Evolutionary conservation across 768 basidiomycete species (phyloP).

Genomic region (Mycena rebaudengoi): DNA sequence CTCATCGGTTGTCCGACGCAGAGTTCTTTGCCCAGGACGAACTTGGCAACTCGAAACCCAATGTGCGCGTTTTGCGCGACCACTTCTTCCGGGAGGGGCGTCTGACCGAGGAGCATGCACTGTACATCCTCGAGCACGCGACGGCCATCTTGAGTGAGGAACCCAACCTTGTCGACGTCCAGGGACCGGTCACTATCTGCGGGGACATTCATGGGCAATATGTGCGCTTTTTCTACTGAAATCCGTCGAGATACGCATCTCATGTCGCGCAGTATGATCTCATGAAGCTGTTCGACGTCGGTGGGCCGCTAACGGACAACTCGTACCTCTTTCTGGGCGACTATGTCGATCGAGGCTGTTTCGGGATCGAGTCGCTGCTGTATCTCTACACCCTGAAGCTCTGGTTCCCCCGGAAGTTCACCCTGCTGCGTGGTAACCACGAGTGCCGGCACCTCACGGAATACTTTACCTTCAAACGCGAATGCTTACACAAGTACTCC

Average conservation of each 20-base stretch:
- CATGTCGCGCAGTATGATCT: constrained; percentile 80
- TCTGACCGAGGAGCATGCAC: constrained; percentile 83
- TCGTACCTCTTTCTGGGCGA: constrained; percentile 95
- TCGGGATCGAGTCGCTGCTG: constrained; percentile 88
- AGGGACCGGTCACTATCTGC: constrained; percentile 93
- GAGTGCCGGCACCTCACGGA: constrained; percentile 97
- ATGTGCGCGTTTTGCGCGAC: constrained; percentile 66
- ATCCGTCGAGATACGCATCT: not conserved
- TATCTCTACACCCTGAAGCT: constrained; percentile 96
- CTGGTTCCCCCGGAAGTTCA: constrained; percentile 83
- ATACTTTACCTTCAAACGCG: constrained; percentile 98
- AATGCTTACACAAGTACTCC: constrained; percentile 95
- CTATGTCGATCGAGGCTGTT: constrained; percentile 97
- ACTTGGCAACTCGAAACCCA: constrained; percentile 26
- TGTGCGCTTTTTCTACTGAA: constrained; percentile 52
- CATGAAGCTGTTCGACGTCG: constrained; percentile 97
- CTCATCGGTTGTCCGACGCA: constrained; percentile 21
- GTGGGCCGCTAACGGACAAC: constrained; percentile 83
- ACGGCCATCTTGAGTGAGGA: constrained; percentile 76
- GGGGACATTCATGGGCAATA: constrained; percentile 99
- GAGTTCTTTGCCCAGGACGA: constrained; percentile 29
- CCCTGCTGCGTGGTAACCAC: constrained; percentile 93
- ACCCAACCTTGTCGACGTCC: constrained; percentile 86
- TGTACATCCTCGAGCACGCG: constrained; percentile 78
- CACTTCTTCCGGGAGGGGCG: constrained; percentile 92